phyloP scores from a whole-genome alignment of 139 green algal species.

The Chlamydomonas sphaeroides region DNA sequence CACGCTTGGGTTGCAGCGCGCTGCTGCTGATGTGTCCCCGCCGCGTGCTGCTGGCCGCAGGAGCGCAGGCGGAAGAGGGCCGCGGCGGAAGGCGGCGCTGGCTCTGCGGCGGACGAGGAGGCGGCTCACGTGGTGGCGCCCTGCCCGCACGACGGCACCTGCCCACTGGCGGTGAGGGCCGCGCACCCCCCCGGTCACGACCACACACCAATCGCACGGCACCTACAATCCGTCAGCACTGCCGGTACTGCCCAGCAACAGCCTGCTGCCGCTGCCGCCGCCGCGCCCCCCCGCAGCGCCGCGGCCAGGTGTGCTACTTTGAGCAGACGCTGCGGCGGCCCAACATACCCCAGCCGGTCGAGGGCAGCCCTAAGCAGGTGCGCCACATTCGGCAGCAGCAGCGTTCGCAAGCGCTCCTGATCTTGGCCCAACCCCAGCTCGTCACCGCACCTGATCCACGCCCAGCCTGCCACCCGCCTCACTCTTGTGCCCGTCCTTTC shows the following conservation, averaged over 20 bases:
- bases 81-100: slow-evolving; percentile 19
- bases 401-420: neutral
- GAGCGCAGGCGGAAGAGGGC: neutral
- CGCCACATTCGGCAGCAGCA: too few species aligned
- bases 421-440: neutral
- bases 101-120: slow-evolving; percentile 7
- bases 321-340: neutral
- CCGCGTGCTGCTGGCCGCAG: too few species aligned
- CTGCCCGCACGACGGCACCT: slow-evolving; percentile 83
- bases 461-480: neutral
- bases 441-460: neutral
- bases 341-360: neutral
- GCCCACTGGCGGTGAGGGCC: slow-evolving; percentile 64
- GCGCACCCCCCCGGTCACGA: neutral
- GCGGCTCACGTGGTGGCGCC: slow-evolving; percentile 81
- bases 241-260: neutral
- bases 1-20: neutral
- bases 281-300: too few species aligned
- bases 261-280: neutral
- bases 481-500: neutral
- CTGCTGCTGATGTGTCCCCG: neutral
- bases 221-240: neutral
- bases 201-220: neutral
- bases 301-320: too few species aligned
- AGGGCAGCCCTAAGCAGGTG: too few species aligned